phyloP scores from a whole-genome alignment of 768 basidiomycete species.

The Porpolomopsis calyptriformis region DNA sequence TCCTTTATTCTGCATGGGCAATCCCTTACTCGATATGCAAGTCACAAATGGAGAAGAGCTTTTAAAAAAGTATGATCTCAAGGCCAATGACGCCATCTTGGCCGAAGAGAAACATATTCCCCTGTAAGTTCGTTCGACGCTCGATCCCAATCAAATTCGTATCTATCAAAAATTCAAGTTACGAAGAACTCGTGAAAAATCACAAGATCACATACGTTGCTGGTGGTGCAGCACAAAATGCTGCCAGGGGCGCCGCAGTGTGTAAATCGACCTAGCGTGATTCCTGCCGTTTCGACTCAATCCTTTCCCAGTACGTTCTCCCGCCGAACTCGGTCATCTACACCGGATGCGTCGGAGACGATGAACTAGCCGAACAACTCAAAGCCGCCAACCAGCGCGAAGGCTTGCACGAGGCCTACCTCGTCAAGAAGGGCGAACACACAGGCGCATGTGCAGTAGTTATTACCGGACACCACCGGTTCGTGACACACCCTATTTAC shows the following conservation, averaged over 20 bases:
- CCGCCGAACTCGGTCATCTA: conserved; percentile 85
- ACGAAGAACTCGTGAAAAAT: conserved; percentile 74
- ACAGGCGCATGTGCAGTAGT: conserved; percentile 97
- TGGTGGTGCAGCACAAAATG: conserved; percentile 94
- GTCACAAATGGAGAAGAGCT: conserved; percentile 77
- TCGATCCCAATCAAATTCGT: background rate
- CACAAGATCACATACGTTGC: conserved; percentile 83
- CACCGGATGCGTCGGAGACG: conserved; percentile 89
- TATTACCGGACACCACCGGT: conserved; percentile 90
- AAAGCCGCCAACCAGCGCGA: conserved; percentile 85
- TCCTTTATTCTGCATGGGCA: conserved; percentile 82
- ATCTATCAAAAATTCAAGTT: conserved; percentile 37
- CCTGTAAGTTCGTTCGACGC: conserved; percentile 46
- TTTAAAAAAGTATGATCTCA: conserved; percentile 81
- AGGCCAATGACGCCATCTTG: conserved; percentile 92
- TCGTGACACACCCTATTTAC: conserved; percentile 13
- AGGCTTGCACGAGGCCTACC: conserved; percentile 80
- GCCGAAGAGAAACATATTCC: conserved; percentile 79
- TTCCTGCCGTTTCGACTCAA: background rate
- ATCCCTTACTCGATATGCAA: conserved; percentile 95
- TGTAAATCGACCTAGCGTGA: conserved; percentile 19
- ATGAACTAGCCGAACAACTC: conserved; percentile 83
- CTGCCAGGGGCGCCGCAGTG: conserved; percentile 93
- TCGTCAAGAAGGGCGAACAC: conserved; percentile 74
- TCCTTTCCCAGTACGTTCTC: conserved; percentile 66